Evolutionary conservation across 2,329 filamentous ascomycete genomes (phyloP), one percentile per base, ranked within the genome.

Genomic region (Fusarium robinianum): DNA sequence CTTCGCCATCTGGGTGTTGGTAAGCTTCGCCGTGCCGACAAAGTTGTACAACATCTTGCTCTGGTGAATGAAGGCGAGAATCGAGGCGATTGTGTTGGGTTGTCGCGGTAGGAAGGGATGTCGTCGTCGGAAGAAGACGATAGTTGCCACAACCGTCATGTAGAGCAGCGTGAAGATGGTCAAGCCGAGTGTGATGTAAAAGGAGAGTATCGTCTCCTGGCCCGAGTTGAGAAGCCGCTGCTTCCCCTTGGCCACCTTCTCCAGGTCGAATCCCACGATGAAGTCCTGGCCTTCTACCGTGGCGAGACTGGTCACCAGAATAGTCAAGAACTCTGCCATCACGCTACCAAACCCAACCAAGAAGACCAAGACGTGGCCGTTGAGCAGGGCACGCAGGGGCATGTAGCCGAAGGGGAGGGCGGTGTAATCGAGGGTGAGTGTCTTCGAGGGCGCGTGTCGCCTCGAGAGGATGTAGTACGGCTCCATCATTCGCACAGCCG

Each of bases 21-120:
- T 78, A 36, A 84, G 68, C 67, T 80, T 80, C 49, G 84, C 79
- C 15, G 85, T 89, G 27, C 80, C 82, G 10, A 88, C 83, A 65
- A 91, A 91, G 60, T 82, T 80, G 51, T 83, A 83, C 31, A 91
- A 70, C 87, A 91, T 90, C 68, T 87, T 87, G 65, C 80, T 85
- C 69, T 90, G 86, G 66, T 91, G 84, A 47, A 91, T 87, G 61
- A 86, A 91, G 0, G 85, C 86, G 40, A 92, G 73, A 39, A 90
- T 80, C 29, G 80, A 84, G 2, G 87, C 83, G 56, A 92, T 90
- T 14, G 87, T 90, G 57, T 84, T 88, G 4, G 87, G 87, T 70
- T 90, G 85, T 5, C 88, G 79, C 2, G 88, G 88, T 42, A 91
- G 71, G 65, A 91, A 90, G 3, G 87, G 80, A 41, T 83, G 80